Conservation (phyloP, 1,284 basidiomycete species). For the Tilletia horrida region DNA sequence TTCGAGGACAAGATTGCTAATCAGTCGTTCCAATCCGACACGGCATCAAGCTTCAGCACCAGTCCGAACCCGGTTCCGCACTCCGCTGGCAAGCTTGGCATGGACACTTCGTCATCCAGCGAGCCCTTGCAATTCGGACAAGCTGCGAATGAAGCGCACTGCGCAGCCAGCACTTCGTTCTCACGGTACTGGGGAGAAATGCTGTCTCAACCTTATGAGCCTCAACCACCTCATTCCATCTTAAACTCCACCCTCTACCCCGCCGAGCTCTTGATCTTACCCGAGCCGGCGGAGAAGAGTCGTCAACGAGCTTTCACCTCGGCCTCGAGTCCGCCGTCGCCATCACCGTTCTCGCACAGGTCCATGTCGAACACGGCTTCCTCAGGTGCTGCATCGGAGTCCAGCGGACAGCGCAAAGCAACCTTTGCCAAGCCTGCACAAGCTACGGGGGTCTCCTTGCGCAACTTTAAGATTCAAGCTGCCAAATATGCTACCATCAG, state of each 20-base stretch:
- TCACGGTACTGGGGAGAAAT: neutral
- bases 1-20: slow-evolving; percentile 13
- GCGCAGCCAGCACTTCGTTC: neutral
- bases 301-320: neutral
- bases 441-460: slow-evolving; percentile 42
- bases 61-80: neutral
- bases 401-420: slow-evolving; percentile 11
- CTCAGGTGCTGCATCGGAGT: neutral
- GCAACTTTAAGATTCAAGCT: slow-evolving; percentile 56
- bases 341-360: neutral
- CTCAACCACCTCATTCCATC: slow-evolving; percentile 39
- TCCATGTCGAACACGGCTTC: neutral
- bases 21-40: slow-evolving; percentile 13
- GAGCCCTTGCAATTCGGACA: neutral
- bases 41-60: slow-evolving; percentile 4
- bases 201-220: slow-evolving; percentile 20
- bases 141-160: neutral
- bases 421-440: slow-evolving; percentile 34
- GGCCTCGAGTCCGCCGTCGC: neutral
- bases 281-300: neutral
- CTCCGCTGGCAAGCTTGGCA: neutral
- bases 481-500: slow-evolving; percentile 81
- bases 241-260: slow-evolving; percentile 46
- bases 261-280: slow-evolving; percentile 30
- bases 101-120: neutral